Evolutionary conservation across 371 early-diverging fungal genomes (phyloP).

Genomic region (Funneliformis caledonium): DNA sequence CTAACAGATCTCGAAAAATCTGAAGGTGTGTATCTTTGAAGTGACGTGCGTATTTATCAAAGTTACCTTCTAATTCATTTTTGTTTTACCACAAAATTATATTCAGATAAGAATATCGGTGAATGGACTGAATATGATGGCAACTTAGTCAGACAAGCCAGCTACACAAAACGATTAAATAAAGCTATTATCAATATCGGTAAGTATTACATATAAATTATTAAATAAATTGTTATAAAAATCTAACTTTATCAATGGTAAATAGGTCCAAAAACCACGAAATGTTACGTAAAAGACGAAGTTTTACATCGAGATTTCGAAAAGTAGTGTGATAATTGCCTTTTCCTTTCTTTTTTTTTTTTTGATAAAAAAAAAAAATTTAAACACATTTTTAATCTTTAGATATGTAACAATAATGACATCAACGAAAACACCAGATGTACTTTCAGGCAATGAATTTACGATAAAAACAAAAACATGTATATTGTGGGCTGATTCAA

Average conservation of each 20-base stretch:
- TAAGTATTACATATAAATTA: neutral
- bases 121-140: conserved; percentile 24
- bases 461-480: conserved; percentile 77
- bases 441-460: conserved; percentile 86
- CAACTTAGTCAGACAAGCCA: neutral
- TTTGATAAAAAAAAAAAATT: conserved; percentile 6
- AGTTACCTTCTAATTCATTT: neutral
- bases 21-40: neutral
- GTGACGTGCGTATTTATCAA: neutral
- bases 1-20: conserved; percentile 28
- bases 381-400: neutral
- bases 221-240: neutral
- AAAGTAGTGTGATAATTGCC: neutral
- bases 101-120: conserved; percentile 19
- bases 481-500: conserved; percentile 76
- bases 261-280: conserved; percentile 26
- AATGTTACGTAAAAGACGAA: conserved; percentile 33
- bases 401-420: conserved; percentile 64
- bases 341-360: neutral
- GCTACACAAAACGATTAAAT: conserved; percentile 20
- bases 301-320: conserved; percentile 21
- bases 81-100: neutral
- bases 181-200: neutral
- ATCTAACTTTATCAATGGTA: neutral
- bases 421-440: conserved; percentile 78